Evolutionary conservation across 192 early-diverging fungal species (phyloP), one percentile per base, ranked within the genome.

Genomic region (Ramicandelaber brevisporus): DNA sequence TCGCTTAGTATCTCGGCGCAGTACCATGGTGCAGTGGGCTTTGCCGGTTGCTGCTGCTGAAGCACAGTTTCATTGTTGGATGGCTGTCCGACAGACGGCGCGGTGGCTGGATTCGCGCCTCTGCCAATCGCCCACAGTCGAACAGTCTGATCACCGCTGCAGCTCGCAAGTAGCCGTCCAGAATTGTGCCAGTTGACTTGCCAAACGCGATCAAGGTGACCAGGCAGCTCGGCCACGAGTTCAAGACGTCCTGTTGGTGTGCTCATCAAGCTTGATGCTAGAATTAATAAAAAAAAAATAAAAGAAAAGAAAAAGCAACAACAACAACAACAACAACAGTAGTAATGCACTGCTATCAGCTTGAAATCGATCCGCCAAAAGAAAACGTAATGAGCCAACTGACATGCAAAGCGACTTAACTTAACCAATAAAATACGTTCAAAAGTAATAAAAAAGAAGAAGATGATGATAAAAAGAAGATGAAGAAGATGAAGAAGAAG

Each of bases 161-260:
- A 86, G 10, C 74, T 70, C 1, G 78, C 78, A 14, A 96, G 63
- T 11, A 65, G 52, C 1, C 54, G 58, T 5, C 69, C 69, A 3
- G 64, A 60, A 0, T 76, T 69, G 29, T 80, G 73, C 88, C 88
- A 93, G 20, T 70, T 46, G 18, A 77, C 64, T 28, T 72, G 66
- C 87, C 83, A 86, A 4, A 78, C 81, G 25, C 75, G 51, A 56
- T 87, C 79, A 14, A 66, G 50, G 41, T 92, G 86, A 57, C 76
- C 76, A 48, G 38, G 43, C 2, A 70, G 55, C 27, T 66, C 55
- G 22, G 55, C 67, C 20, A 70, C 43, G 18, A 65, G 53, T 41
- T 66, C 53, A 11, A 70, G 43, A 10, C 28, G 30, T 20, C 50
- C 39, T 59, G 61, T 63, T 32, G 14, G 10, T 11, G 33, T 11